These are phyloP conservation scores for Corrigiola litoralis DNA, from an alignment of 179 eudicot species.

Conservation along the genomic window DNA sequence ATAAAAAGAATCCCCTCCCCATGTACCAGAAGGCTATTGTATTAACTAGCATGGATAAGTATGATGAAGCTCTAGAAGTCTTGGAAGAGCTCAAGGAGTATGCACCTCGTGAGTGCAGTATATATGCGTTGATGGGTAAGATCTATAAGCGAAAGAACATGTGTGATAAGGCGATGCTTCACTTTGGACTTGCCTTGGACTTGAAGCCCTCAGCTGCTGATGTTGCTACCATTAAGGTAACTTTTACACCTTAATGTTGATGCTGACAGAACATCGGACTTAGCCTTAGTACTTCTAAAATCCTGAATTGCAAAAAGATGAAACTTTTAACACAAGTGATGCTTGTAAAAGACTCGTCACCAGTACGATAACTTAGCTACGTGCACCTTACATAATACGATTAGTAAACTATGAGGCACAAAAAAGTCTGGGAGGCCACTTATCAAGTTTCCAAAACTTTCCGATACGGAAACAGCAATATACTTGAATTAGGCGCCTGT, in stretches of 20 bases:
- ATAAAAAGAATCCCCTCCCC: conserved; percentile 96
- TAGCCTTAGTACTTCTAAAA: background rate
- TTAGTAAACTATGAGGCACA: too few species aligned
- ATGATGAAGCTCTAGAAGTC: conserved; percentile 80
- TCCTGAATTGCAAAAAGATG: background rate
- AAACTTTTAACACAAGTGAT: too few species aligned
- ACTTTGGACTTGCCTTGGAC: conserved; percentile 94
- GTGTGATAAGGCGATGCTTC: conserved; percentile 94
- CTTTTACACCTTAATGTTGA: background rate
- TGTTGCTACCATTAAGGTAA: conserved; percentile 95
- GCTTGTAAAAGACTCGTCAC: too few species aligned
- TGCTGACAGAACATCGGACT: background rate
- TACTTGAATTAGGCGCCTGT: too few species aligned
- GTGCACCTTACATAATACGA: too few species aligned
- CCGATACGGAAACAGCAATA: background rate
- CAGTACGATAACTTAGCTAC: too few species aligned
- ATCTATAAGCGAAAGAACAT: conserved; percentile 71
- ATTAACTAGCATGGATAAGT: conserved; percentile 65
- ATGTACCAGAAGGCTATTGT: conserved; percentile 92
- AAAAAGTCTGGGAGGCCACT: too few species aligned
- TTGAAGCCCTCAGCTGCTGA: conserved; percentile 97
- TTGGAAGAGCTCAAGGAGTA: conserved; percentile 93
- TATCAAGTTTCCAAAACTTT: too few species aligned
- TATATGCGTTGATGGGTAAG: conserved; percentile 94
- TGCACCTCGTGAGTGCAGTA: conserved; percentile 94